phyloP scores from a whole-genome alignment of 495 filamentous ascomycete species.

The Aspergillus bertholletiae region DNA sequence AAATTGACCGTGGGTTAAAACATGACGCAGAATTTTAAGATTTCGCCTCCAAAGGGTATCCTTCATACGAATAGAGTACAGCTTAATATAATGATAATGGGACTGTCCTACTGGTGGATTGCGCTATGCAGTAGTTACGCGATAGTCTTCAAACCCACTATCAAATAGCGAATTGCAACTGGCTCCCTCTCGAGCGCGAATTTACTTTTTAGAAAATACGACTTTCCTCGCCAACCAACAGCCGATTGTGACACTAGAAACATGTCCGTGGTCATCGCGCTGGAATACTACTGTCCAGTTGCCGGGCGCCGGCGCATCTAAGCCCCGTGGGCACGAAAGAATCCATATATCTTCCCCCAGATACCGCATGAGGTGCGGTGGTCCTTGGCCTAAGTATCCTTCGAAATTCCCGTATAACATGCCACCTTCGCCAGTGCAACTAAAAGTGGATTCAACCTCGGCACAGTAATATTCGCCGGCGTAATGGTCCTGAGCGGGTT shows the following conservation, averaged over 20 bases:
- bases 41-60: too few species aligned
- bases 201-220: background rate
- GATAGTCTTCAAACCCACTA: too few species aligned
- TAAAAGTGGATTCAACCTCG: constrained; percentile 29
- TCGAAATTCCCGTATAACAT: constrained; percentile 31
- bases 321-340: constrained; percentile 24
- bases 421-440: constrained; percentile 21
- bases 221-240: constrained; percentile 29
- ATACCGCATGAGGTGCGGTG: constrained; percentile 20
- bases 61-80: too few species aligned
- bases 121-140: too few species aligned
- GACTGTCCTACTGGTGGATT: too few species aligned
- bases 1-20: too few species aligned
- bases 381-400: constrained; percentile 28
- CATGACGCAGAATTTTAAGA: too few species aligned
- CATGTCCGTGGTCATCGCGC: constrained; percentile 15
- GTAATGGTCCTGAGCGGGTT: constrained; percentile 4
- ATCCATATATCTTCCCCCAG: constrained; percentile 30
- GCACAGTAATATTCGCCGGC: constrained; percentile 23
- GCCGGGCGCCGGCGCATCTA: constrained; percentile 32
- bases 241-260: constrained; percentile 22
- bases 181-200: too few species aligned
- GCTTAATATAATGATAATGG: too few species aligned
- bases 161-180: too few species aligned
- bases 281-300: constrained; percentile 31